These are phyloP conservation scores for Clohesyomyces aquaticus DNA, from an alignment of 495 filamentous ascomycete species.

Conservation along the genomic window DNA sequence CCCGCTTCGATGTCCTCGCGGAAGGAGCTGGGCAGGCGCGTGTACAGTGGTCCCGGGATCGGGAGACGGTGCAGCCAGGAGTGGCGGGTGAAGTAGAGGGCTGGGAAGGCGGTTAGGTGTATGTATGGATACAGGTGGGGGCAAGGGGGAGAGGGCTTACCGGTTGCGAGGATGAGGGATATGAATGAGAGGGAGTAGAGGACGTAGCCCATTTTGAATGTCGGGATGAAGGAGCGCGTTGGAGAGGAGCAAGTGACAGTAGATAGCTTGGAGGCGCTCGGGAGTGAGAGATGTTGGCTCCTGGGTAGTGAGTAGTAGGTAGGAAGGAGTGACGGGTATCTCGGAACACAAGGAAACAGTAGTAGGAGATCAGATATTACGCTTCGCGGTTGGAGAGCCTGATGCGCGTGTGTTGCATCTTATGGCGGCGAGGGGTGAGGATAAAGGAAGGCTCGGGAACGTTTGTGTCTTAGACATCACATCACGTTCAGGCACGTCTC, in stretches of 20 bases:
- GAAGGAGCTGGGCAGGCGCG: constrained; percentile 74
- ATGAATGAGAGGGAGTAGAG: constrained; percentile 68
- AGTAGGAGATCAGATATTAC: neutral
- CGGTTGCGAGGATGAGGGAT: constrained; percentile 52
- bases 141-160: constrained; percentile 36
- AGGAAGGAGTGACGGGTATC: neutral
- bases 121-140: constrained; percentile 7
- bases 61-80: constrained; percentile 66
- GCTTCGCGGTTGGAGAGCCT: neutral
- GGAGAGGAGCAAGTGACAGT: no score
- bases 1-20: constrained; percentile 81
- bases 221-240: neutral
- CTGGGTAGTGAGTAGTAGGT: no score
- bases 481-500: neutral
- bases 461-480: neutral
- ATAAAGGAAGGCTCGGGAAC: no score
- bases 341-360: constrained; percentile 1
- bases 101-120: constrained; percentile 49
- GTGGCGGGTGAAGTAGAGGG: constrained; percentile 76
- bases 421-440: neutral
- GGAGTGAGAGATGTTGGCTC: neutral
- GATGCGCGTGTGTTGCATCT: neutral
- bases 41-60: constrained; percentile 57
- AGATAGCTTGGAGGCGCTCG: neutral
- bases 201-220: constrained; percentile 65